Evolutionary conservation across 1,284 basidiomycete genomes (phyloP), one percentile per base, ranked within the genome.

Genomic region (Ganoderma leucocontextum): DNA sequence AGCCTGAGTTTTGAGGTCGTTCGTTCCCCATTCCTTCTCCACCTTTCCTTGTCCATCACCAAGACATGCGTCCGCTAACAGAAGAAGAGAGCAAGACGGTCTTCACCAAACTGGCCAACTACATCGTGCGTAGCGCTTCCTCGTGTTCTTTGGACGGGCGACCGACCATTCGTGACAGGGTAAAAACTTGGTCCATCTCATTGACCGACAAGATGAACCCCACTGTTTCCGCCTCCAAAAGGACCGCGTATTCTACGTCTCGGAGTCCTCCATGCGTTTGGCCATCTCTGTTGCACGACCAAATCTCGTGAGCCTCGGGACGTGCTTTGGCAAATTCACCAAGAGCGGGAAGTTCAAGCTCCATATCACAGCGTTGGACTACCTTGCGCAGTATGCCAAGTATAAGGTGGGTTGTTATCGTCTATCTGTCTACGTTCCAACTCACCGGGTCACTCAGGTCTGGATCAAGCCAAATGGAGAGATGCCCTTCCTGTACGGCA

Each of bases 381-480:
- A 95, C 78, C 82, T 99, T 64, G 95, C 96, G 2, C 95, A 98
- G 78, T 98, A 98, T 79, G 97, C 98, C 33, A 99, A 98, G 82
- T 96, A 97, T 86, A 99, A 99, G 89, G 97, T 95, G 72, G 64
- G 82, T 73, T 5, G 29, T 67, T 64, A 60, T 66, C 9, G 35
- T 29, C 15, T 29, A 33, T 44, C 12, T 12, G 1, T 42, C 1
- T 35, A 17, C 4, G 8, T 49, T 58, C 65, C 7, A 60, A 10
- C 12, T 41, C 39, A 17, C 41, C 19, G 19, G 68, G 17, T n/a
- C 33, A 17, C 39, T 44, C 41, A 98, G 97, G 90, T 99, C 44
- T 99, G 98, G 98, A 97, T 99, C 81, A 99, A 99, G 82, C 94
- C 97, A 17, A 98, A 99, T 73, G 98, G 98, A 77, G 98, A 99